Evolutionary conservation across 371 early-diverging fungal genomes (phyloP).

Genomic region (Capillidium rhysosporum): DNA sequence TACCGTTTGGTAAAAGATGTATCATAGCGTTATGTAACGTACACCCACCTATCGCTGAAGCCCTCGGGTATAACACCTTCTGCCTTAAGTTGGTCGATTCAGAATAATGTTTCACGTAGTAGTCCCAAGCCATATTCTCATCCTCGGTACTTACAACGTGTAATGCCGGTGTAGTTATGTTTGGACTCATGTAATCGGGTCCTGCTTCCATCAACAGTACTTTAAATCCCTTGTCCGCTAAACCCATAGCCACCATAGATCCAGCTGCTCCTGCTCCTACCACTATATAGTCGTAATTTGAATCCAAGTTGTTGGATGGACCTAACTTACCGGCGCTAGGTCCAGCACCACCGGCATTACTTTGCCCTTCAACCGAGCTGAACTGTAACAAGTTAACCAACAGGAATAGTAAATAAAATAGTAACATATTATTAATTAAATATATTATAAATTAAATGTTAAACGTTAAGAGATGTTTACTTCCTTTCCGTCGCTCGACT

Average conservation of each 20-base stretch:
- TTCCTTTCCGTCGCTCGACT: no score
- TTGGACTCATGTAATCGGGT: background rate
- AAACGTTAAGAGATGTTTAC: no score
- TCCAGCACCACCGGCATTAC: no score
- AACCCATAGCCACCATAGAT: background rate
- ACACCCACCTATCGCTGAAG: slow-evolving; percentile 1
- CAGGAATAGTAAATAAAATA: no score
- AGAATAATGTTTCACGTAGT: background rate
- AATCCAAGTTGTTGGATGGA: background rate
- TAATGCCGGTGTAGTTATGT: slow-evolving; percentile 2
- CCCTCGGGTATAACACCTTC: slow-evolving; percentile 1
- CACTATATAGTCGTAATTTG: slow-evolving; percentile 1
- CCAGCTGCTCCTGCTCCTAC: slow-evolving; percentile 4
- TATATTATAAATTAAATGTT: no score
- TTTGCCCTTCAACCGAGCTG: no score
- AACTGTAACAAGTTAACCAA: no score
- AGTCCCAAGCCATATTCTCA: background rate
- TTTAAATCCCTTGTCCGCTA: background rate
- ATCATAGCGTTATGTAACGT: slow-evolving; percentile 5
- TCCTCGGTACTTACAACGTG: background rate
- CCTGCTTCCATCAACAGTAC: slow-evolving; percentile 3
- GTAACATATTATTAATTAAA: no score
- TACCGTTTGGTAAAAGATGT: background rate
- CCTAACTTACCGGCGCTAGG: no score
- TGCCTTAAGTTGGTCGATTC: background rate